A percentile compares a stretch with the other conserved stretches of the same genome.
Conservation (phyloP, 1,284 basidiomycete species). For the Cutaneotrichosporon dermatis region DNA sequence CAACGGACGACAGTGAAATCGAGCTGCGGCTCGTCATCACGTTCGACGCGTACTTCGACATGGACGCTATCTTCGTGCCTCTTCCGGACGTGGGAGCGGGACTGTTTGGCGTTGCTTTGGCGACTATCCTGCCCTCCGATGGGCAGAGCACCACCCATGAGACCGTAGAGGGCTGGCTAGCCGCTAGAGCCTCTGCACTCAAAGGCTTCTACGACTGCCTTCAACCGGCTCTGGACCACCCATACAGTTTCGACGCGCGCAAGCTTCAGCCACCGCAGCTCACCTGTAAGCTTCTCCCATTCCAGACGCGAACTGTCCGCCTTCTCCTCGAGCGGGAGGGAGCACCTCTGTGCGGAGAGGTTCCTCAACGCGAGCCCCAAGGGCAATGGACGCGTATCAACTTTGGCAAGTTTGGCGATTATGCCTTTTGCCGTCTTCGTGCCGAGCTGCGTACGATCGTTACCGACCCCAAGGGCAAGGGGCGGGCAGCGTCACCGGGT, state of each 20-base stretch:
- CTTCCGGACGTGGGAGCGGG: conserved; percentile 38
- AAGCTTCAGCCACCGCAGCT: conserved; percentile 62
- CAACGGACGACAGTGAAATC: conserved; percentile 6
- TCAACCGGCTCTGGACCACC: conserved; percentile 58
- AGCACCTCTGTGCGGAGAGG: conserved; percentile 2
- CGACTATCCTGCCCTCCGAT: conserved; percentile 27
- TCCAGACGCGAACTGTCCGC: conserved; percentile 69
- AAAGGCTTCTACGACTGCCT: conserved; percentile 61
- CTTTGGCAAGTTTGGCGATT: conserved; percentile 14
- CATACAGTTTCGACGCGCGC: conserved; percentile 46
- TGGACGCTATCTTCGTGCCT: conserved; percentile 31
- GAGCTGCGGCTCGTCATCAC: conserved; percentile 51
- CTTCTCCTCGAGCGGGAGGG: conserved; percentile 69
- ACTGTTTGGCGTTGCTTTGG: conserved; percentile 32
- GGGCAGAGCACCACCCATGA: conserved; percentile 1
- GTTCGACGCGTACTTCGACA: conserved; percentile 51
- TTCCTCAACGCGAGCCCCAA: neutral
- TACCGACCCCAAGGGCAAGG: conserved; percentile 31
- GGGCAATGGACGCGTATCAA: conserved; percentile 12
- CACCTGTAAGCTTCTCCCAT: conserved; percentile 65
- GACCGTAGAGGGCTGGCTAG: conserved; percentile 1
- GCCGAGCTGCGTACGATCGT: conserved; percentile 24
- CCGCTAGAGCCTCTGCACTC: conserved; percentile 21
- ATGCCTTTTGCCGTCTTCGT: conserved; percentile 34
- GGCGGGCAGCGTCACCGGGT: conserved; percentile 11